A percentile compares a stretch with the other conserved stretches of the same genome.
Conservation (phyloP, 2,329 filamentous ascomycete species). For the Dactylonectria macrodidyma region DNA sequence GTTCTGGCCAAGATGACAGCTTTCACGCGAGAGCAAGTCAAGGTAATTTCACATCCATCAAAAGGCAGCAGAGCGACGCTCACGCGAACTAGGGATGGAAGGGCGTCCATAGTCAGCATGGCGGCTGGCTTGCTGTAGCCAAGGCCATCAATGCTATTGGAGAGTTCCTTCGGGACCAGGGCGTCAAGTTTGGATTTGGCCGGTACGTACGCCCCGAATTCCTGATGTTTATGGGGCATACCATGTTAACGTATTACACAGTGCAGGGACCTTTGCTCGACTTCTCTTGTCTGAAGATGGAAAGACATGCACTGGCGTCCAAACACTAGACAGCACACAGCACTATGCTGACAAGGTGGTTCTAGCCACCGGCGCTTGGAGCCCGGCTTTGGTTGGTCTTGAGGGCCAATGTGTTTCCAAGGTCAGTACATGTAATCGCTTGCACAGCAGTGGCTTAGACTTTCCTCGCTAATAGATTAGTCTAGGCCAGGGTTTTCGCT, state of each 20-base stretch:
- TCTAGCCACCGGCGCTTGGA: conserved; percentile 18
- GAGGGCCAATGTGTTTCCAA: conserved; percentile 26
- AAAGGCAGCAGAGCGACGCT: neutral
- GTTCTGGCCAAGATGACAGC: conserved; percentile 11
- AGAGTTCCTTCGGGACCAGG: conserved; percentile 14
- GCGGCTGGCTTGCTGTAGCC: conserved; percentile 25
- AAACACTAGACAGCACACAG: conserved; percentile 13
- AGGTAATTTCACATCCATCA: neutral
- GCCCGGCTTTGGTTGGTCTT: conserved; percentile 11
- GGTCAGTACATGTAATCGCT: conserved; percentile 10
- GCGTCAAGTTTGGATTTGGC: conserved; percentile 23
- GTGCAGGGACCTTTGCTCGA: conserved; percentile 11
- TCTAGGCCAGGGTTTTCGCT: conserved; percentile 22
- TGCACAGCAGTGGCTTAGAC: too few species aligned
- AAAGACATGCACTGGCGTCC: conserved; percentile 19
- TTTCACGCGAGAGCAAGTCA: conserved; percentile 20
- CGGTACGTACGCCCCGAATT: neutral
- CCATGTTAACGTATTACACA: neutral
- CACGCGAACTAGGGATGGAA: conserved; percentile 20
- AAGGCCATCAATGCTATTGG: conserved; percentile 27
- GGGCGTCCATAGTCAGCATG: conserved; percentile 3
- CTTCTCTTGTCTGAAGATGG: conserved; percentile 17
- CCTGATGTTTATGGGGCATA: too few species aligned
- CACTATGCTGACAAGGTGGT: conserved; percentile 25
- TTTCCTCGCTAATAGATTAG: neutral